Evolutionary conservation across 2,329 filamentous ascomycete species (phyloP).

Genomic region (Apiospora marii): DNA sequence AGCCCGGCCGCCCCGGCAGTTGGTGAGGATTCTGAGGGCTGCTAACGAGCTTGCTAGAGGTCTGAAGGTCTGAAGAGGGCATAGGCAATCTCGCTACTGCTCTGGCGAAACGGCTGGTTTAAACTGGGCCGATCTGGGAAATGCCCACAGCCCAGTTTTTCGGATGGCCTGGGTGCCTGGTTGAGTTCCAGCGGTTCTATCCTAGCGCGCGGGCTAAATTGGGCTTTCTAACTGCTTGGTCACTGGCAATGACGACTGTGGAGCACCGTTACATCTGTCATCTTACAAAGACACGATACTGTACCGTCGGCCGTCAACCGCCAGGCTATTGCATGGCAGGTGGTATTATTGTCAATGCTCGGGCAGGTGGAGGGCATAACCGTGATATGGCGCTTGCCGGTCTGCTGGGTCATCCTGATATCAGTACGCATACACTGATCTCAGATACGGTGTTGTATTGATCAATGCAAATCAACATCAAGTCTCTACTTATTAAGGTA

Average conservation of each 20-base stretch:
- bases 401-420: neutral
- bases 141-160: neutral
- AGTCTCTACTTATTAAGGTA: constrained; percentile 4
- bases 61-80: too few relatives aligned
- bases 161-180: neutral
- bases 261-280: neutral
- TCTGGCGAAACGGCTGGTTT: neutral
- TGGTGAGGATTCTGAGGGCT: neutral
- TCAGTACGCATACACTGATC: neutral
- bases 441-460: neutral
- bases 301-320: neutral
- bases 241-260: neutral
- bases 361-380: too few relatives aligned
- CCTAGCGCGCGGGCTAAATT: neutral
- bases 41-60: too few relatives aligned
- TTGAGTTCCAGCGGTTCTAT: constrained; percentile 1
- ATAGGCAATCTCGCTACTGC: neutral
- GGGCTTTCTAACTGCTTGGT: neutral
- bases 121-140: neutral
- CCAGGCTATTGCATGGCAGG: neutral
- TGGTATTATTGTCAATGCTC: neutral
- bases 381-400: neutral
- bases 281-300: neutral
- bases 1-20: neutral
- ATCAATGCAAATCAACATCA: neutral